These are phyloP conservation scores for Claviceps sp. DNA, from an alignment of 2,329 filamentous ascomycete species.

Conservation along the genomic window DNA sequence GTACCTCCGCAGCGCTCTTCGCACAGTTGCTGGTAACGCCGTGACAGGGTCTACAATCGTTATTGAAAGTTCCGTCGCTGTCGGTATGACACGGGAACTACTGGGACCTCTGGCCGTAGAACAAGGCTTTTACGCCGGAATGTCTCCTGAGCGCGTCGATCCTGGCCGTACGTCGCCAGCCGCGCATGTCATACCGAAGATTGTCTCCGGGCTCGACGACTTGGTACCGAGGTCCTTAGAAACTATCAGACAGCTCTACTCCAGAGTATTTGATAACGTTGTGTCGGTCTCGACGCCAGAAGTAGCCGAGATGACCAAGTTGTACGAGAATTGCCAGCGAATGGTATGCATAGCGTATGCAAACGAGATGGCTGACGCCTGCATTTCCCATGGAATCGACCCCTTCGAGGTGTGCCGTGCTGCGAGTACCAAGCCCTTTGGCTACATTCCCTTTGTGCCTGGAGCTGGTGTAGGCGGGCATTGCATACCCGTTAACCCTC, in stretches of 20 bases:
- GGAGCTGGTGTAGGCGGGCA: slow-evolving; percentile 40
- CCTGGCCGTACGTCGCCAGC: slow-evolving; percentile 31
- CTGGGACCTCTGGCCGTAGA: slow-evolving; percentile 30
- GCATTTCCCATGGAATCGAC: slow-evolving; percentile 29
- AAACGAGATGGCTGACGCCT: slow-evolving; percentile 44
- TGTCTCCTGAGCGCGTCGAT: slow-evolving; percentile 41
- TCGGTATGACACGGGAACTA: slow-evolving; percentile 39
- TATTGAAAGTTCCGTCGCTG: slow-evolving; percentile 39
- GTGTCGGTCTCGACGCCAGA: slow-evolving; percentile 37
- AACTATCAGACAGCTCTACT: slow-evolving; percentile 31
- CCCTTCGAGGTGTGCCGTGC: slow-evolving; percentile 36
- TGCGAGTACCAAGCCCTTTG: slow-evolving; percentile 38
- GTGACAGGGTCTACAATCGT: slow-evolving; percentile 32
- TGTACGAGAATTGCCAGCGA: slow-evolving; percentile 45
- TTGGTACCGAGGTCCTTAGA: slow-evolving; percentile 29
- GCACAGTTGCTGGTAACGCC: slow-evolving; percentile 26
- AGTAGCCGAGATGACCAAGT: slow-evolving; percentile 44
- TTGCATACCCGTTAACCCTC: slow-evolving; percentile 43
- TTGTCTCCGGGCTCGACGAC: slow-evolving; percentile 38
- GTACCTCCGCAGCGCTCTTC: slow-evolving; percentile 30
- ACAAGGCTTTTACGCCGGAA: slow-evolving; percentile 30
- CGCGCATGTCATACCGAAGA: slow-evolving; percentile 33
- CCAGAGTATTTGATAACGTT: slow-evolving; percentile 31
- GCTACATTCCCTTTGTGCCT: slow-evolving; percentile 34
- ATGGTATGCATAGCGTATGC: slow-evolving; percentile 41